Percentiles rank a stretch among this genome's conserved stretches.
Evolutionary conservation across 192 early-diverging fungal species (phyloP).

Genomic region (Endogone sp.): DNA sequence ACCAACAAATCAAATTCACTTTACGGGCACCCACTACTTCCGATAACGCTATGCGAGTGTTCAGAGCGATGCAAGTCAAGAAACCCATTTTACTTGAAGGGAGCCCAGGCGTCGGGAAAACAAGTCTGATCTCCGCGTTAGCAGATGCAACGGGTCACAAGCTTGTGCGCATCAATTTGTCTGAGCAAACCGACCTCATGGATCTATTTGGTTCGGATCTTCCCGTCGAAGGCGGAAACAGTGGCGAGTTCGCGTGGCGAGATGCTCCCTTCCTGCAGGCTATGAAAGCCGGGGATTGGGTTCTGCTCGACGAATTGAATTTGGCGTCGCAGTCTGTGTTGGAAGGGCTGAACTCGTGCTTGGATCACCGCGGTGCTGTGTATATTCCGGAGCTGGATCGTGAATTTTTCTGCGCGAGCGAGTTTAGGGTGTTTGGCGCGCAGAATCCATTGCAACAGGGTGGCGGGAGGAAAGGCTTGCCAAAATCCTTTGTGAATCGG

Average conservation of each 20-base stretch:
- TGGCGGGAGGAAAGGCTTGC: constrained; percentile 97
- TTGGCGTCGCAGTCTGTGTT: constrained; percentile 98
- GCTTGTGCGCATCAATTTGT: constrained; percentile 93
- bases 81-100: constrained; percentile 96
- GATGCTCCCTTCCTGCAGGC: constrained; percentile 97
- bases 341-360: constrained; percentile 97
- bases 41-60: constrained; percentile 78
- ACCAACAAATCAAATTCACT: constrained; percentile 63
- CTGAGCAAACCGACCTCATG: constrained; percentile 97
- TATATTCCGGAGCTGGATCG: constrained; percentile 96
- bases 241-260: constrained; percentile 92
- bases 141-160: constrained; percentile 76
- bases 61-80: constrained; percentile 85
- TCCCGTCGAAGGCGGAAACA: constrained; percentile 84
- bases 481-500: constrained; percentile 94
- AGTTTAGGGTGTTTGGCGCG: constrained; percentile 93
- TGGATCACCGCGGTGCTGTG: constrained; percentile 94
- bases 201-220: constrained; percentile 98
- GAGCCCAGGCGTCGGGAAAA: constrained; percentile 97
- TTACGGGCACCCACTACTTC: constrained; percentile 90
- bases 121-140: constrained; percentile 80
- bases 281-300: constrained; percentile 96
- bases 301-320: constrained; percentile 95
- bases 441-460: constrained; percentile 98
- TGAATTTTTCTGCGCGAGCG: constrained; percentile 71